Conservation (phyloP, 805 yeast genomes). For the Candida tallmaniae region DNA sequence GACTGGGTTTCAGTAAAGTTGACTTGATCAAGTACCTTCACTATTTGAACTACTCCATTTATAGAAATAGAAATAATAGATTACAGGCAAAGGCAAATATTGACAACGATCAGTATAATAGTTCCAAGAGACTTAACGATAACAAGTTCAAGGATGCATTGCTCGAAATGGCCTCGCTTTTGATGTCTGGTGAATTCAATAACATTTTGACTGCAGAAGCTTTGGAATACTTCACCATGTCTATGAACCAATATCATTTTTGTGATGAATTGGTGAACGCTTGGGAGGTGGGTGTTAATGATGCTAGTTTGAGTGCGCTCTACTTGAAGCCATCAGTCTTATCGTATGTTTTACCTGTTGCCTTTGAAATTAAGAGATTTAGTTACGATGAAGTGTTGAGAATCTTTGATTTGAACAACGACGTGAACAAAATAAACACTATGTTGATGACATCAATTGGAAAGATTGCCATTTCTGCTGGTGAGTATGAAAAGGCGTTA, state of each 20-base stretch:
- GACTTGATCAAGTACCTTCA: slow-evolving; percentile 21
- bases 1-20: slow-evolving; percentile 13
- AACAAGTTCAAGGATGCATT: slow-evolving; percentile 28
- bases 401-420: slow-evolving; percentile 46
- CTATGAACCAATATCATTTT: slow-evolving; percentile 50
- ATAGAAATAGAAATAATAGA: slow-evolving; percentile 27
- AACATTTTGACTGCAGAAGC: slow-evolving; percentile 18
- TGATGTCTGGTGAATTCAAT: slow-evolving; percentile 26
- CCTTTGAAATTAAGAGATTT: slow-evolving; percentile 57
- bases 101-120: slow-evolving; percentile 32
- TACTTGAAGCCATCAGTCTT: slow-evolving; percentile 64
- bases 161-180: slow-evolving; percentile 25
- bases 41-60: slow-evolving; percentile 22
- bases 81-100: slow-evolving; percentile 30
- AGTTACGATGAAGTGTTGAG: slow-evolving; percentile 56
- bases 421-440: slow-evolving; percentile 27
- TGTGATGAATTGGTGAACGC: slow-evolving; percentile 60
- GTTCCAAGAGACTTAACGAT: slow-evolving; percentile 24
- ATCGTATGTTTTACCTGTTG: slow-evolving; percentile 63
- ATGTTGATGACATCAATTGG: slow-evolving; percentile 69
- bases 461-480: slow-evolving; percentile 62
- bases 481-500: slow-evolving; percentile 62
- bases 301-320: slow-evolving; percentile 32
- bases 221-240: slow-evolving; percentile 23
- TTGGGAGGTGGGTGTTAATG: slow-evolving; percentile 63